Percentiles rank a stretch among this genome's conserved stretches.
phyloP scores from a whole-genome alignment of 2,329 filamentous ascomycete species.

The Dendryphion nanum region DNA sequence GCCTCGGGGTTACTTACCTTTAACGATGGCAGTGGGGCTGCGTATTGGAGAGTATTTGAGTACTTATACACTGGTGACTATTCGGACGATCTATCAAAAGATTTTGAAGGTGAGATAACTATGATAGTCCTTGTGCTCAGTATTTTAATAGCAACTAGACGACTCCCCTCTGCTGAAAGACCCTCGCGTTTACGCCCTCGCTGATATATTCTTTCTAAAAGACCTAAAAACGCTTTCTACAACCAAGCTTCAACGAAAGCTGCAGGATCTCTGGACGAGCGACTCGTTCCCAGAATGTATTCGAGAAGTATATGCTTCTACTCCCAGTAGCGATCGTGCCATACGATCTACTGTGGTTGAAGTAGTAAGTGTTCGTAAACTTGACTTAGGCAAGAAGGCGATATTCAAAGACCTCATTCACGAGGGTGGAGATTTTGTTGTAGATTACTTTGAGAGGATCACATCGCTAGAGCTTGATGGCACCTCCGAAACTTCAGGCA shows the following conservation, averaged over 20 bases:
- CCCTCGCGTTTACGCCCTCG: slow-evolving; percentile 9
- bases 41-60: slow-evolving; percentile 15
- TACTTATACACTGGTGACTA: slow-evolving; percentile 14
- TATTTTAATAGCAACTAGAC: slow-evolving; percentile 4
- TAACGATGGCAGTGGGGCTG: slow-evolving; percentile 8
- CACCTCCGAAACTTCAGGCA: too few relatives aligned
- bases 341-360: neutral
- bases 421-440: neutral
- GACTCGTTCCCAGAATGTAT: neutral
- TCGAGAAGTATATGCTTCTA: neutral
- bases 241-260: slow-evolving; percentile 3
- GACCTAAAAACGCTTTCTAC: slow-evolving; percentile 7
- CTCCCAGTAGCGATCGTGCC: neutral
- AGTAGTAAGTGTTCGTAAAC: neutral
- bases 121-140: neutral
- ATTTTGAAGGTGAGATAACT: slow-evolving; percentile 6
- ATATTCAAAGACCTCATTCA: neutral
- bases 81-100: slow-evolving; percentile 5
- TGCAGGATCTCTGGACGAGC: neutral
- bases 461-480: too few relatives aligned
- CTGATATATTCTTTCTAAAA: slow-evolving; percentile 12
- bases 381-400: neutral
- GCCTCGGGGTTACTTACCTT: slow-evolving; percentile 7
- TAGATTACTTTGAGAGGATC: too few relatives aligned
- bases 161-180: slow-evolving; percentile 8